phyloP scores from a whole-genome alignment of 2,329 filamentous ascomycete genomes.

The Sporothrix luriei region DNA sequence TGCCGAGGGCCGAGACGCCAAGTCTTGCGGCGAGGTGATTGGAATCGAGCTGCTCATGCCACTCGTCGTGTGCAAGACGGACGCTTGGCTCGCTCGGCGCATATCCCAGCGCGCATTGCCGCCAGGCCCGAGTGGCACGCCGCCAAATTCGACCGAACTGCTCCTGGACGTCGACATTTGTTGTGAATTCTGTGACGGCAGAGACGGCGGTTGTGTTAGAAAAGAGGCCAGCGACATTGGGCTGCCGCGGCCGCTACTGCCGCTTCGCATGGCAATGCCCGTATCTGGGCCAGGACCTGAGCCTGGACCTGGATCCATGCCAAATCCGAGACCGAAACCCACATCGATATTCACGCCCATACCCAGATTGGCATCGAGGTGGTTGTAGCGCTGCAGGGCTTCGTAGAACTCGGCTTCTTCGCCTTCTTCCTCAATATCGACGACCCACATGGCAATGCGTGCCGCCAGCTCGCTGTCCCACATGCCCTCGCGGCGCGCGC shows the following conservation, averaged over 20 bases:
- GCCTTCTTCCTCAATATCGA: slow-evolving; percentile 57
- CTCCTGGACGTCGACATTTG: slow-evolving; percentile 1
- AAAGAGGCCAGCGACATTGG: slow-evolving; percentile 12
- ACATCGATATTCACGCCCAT: not conserved
- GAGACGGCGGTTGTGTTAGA: not conserved
- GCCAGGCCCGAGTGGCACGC: slow-evolving; percentile 47
- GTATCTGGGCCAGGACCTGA: not conserved
- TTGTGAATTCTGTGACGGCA: not conserved
- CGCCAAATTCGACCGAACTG: slow-evolving; percentile 41
- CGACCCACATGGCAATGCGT: slow-evolving; percentile 59
- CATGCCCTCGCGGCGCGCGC: slow-evolving; percentile 66
- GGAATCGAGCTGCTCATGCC: not conserved
- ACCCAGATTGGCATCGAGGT: not conserved
- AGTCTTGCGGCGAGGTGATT: not conserved
- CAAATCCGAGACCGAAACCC: too few species aligned
- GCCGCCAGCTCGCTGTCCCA: slow-evolving; percentile 67
- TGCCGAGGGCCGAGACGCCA: not conserved
- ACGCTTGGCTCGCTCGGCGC: slow-evolving; percentile 39
- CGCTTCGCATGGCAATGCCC: slow-evolving; percentile 27
- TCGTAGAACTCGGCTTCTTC: slow-evolving; percentile 38
- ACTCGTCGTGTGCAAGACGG: slow-evolving; percentile 16
- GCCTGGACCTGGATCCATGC: too few species aligned
- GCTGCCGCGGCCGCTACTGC: slow-evolving; percentile 37
- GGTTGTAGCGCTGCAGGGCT: not conserved
- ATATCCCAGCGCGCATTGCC: slow-evolving; percentile 50